Conservation (phyloP, 139 green algal genomes). For the Picochlorum sp. region DNA sequence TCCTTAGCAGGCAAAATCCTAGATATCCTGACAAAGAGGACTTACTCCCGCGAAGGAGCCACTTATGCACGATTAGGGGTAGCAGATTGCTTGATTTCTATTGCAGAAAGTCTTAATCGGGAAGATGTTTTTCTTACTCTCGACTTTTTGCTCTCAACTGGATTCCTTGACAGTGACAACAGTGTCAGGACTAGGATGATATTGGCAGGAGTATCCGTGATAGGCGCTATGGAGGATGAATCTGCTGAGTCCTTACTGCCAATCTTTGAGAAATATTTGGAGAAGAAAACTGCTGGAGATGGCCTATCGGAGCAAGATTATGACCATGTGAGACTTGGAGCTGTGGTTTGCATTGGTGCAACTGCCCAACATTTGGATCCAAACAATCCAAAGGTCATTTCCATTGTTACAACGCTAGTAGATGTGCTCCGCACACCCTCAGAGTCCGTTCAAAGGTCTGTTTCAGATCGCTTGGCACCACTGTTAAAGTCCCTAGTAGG, state of each 20-base stretch:
- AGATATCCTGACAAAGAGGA: neutral
- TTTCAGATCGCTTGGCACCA: slow-evolving; percentile 73
- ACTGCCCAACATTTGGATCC: slow-evolving; percentile 67
- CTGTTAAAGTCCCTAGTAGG: slow-evolving; percentile 54
- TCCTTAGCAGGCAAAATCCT: neutral
- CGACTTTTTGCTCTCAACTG: slow-evolving; percentile 73
- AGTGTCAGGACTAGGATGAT: slow-evolving; percentile 59
- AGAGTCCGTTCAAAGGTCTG: slow-evolving; percentile 80
- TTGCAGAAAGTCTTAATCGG: slow-evolving; percentile 31
- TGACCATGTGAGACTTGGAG: slow-evolving; percentile 79
- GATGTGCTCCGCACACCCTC: slow-evolving; percentile 81
- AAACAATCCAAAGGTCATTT: slow-evolving; percentile 45
- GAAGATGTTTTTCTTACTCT: slow-evolving; percentile 44
- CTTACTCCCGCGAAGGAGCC: slow-evolving; percentile 37
- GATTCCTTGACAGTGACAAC: slow-evolving; percentile 58
- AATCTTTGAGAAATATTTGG: slow-evolving; percentile 80
- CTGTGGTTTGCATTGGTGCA: slow-evolving; percentile 85
- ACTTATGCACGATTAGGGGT: slow-evolving; percentile 22
- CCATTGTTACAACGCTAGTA: slow-evolving; percentile 48
- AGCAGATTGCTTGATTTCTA: slow-evolving; percentile 45
- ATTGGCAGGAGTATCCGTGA: slow-evolving; percentile 53
- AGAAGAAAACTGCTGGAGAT: slow-evolving; percentile 7
- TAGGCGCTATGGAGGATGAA: slow-evolving; percentile 47
- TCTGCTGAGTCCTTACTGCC: slow-evolving; percentile 58
- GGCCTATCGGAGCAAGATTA: slow-evolving; percentile 49